phyloP scores from a whole-genome alignment of 2,329 filamentous ascomycete genomes.

The Colletotrichum sp. region DNA sequence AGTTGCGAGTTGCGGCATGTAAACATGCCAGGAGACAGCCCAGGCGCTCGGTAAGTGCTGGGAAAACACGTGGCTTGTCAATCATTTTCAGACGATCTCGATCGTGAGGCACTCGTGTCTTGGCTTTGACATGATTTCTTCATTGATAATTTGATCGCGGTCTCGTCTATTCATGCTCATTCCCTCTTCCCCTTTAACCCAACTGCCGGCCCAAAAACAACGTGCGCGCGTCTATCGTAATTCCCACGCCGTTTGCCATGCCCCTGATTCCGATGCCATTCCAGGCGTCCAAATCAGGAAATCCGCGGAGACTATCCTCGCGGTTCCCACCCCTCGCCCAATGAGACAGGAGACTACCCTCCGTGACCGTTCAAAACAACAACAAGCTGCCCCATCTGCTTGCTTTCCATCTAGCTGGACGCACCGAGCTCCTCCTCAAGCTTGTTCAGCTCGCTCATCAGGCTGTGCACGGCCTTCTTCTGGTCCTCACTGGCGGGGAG shows the following conservation, averaged over 20 bases:
- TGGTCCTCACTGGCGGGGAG: conserved; percentile 48
- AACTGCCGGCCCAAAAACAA: not conserved
- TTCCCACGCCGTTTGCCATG: not conserved
- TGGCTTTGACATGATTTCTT: not conserved
- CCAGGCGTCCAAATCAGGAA: not conserved
- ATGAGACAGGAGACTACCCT: not conserved
- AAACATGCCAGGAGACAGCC: not conserved
- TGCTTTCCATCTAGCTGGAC: not conserved
- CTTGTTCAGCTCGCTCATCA: conserved; percentile 48
- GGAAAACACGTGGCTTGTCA: not conserved
- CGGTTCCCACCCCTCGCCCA: not conserved
- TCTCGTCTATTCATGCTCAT: not conserved
- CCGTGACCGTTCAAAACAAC: not conserved
- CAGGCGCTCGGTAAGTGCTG: not conserved
- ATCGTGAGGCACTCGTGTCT: not conserved
- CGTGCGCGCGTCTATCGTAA: not conserved
- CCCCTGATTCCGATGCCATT: not conserved
- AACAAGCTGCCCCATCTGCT: not conserved
- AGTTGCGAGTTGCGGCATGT: not conserved
- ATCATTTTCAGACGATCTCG: not conserved
- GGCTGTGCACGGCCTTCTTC: conserved; percentile 44
- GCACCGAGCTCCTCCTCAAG: conserved; percentile 38
- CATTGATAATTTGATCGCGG: not conserved
- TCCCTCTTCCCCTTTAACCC: not conserved
- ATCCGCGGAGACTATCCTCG: not conserved